A percentile compares a stretch with the other conserved stretches of the same genome.
Conservation (phyloP, 345 rosid genomes). For the Physaria fendleri region DNA sequence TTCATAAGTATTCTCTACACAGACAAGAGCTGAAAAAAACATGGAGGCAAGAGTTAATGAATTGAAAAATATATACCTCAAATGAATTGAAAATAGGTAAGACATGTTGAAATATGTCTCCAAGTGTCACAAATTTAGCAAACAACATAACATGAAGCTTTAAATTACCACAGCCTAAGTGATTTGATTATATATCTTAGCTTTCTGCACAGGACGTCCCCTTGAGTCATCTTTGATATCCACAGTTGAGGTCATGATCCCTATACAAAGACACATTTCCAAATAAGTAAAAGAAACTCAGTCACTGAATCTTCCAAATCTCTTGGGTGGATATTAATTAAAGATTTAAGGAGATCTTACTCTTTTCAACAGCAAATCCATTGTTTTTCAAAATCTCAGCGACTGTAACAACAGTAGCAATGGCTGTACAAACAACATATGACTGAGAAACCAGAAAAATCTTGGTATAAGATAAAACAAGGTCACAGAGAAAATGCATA, state of each 20-base stretch:
- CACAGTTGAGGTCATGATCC: conserved; percentile 75
- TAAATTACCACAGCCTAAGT: too few species aligned
- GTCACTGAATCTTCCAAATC: not conserved
- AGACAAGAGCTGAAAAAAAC: too few species aligned
- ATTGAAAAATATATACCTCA: conserved; percentile 37
- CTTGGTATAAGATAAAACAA: not conserved
- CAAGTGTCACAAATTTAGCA: too few species aligned
- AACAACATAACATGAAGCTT: too few species aligned
- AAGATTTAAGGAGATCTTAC: conserved; percentile 38
- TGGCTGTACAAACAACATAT: conserved; percentile 45
- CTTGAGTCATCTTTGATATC: conserved; percentile 79
- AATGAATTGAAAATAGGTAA: conserved; percentile 47
- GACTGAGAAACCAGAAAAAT: not conserved
- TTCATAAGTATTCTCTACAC: too few species aligned
- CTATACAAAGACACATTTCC: conserved; percentile 26
- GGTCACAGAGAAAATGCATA: too few species aligned
- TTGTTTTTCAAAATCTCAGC: conserved; percentile 89
- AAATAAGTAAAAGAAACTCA: not conserved
- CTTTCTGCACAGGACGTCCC: conserved; percentile 79
- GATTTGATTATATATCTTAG: conserved; percentile 43
- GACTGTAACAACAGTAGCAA: conserved; percentile 80
- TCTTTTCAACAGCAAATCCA: conserved; percentile 84
- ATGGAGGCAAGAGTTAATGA: too few species aligned
- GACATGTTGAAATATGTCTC: conserved; percentile 76
- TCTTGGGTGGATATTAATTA: too few species aligned